phyloP scores from a whole-genome alignment of 495 filamentous ascomycete species.

The Massariosphaeria phaeospora region DNA sequence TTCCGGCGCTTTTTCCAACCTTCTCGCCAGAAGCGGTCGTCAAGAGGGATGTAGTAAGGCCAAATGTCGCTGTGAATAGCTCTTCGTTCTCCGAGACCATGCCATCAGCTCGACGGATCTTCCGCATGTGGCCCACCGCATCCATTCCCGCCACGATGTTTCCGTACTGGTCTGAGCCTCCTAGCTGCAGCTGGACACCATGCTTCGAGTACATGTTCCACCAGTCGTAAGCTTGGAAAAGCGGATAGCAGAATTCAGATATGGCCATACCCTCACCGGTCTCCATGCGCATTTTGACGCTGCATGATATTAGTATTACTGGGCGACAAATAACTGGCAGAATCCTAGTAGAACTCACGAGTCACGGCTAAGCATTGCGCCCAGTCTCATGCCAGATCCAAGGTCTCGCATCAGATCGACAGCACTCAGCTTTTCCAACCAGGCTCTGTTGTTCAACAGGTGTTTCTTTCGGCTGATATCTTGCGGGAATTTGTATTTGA shows the following conservation, averaged over 20 bases:
- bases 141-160: slow-evolving; percentile 93
- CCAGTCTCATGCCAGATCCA: slow-evolving; percentile 66
- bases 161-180: slow-evolving; percentile 92
- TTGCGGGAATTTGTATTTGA: slow-evolving; percentile 52
- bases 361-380: slow-evolving; percentile 82
- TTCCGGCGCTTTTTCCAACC: slow-evolving; percentile 92
- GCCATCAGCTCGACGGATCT: slow-evolving; percentile 42
- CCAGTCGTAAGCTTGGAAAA: slow-evolving; percentile 97
- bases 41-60: slow-evolving; percentile 84
- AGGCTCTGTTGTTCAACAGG: slow-evolving; percentile 71
- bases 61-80: slow-evolving; percentile 53
- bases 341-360: slow-evolving; percentile 80
- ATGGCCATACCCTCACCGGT: slow-evolving; percentile 87
- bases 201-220: slow-evolving; percentile 66
- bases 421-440: slow-evolving; percentile 66
- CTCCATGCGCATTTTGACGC: slow-evolving; percentile 75
- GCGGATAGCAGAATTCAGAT: slow-evolving; percentile 86
- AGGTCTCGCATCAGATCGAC: slow-evolving; percentile 67
- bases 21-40: slow-evolving; percentile 82
- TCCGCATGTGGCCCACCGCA: slow-evolving; percentile 63
- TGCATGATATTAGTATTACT: slow-evolving; percentile 39
- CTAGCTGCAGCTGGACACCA: slow-evolving; percentile 75
- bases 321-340: too few species aligned
- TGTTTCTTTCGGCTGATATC: slow-evolving; percentile 45
- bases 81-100: slow-evolving; percentile 29